These are phyloP conservation scores for Aphanoascus verrucosus DNA, from an alignment of 2,329 filamentous ascomycete species.

Conservation along the genomic window DNA sequence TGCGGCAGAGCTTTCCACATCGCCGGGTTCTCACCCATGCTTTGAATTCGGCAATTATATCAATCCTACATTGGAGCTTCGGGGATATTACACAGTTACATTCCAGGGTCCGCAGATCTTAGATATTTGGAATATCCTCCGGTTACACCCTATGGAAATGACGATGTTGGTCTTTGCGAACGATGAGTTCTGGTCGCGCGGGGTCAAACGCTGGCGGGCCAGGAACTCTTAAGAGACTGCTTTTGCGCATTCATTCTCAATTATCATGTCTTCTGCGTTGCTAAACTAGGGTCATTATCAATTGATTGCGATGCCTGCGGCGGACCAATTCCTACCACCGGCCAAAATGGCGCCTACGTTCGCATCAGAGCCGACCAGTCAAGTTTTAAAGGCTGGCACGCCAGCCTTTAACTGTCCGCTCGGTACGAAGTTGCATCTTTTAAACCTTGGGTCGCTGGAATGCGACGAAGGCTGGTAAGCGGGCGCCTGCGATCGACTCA, in stretches of 20 bases:
- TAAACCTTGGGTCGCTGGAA: constrained; percentile 38
- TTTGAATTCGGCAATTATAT: too few relatives aligned
- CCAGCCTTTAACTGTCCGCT: constrained; percentile 35
- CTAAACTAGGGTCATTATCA: too few relatives aligned
- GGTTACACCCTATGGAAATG: too few relatives aligned
- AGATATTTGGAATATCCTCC: too few relatives aligned
- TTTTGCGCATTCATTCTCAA: neutral
- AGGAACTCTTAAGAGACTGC: neutral
- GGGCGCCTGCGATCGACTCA: neutral
- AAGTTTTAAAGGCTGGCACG: constrained; percentile 8
- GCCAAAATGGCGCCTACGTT: constrained; percentile 5
- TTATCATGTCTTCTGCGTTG: neutral
- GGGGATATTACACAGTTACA: too few relatives aligned
- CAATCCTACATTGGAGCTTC: too few relatives aligned
- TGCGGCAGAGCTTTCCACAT: too few relatives aligned
- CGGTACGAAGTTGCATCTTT: constrained; percentile 40
- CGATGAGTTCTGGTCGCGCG: neutral
- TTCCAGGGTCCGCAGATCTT: too few relatives aligned
- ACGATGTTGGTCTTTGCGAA: too few relatives aligned
- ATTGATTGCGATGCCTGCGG: too few relatives aligned
- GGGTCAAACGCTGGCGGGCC: neutral
- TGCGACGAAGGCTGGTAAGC: constrained; percentile 38
- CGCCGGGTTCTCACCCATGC: too few relatives aligned
- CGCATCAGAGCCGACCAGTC: constrained; percentile 9
- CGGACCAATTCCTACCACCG: neutral